Base-by-base conservation (phyloP, 768 basidiomycete genomes). In the Hygrocybe coccinea region DNA sequence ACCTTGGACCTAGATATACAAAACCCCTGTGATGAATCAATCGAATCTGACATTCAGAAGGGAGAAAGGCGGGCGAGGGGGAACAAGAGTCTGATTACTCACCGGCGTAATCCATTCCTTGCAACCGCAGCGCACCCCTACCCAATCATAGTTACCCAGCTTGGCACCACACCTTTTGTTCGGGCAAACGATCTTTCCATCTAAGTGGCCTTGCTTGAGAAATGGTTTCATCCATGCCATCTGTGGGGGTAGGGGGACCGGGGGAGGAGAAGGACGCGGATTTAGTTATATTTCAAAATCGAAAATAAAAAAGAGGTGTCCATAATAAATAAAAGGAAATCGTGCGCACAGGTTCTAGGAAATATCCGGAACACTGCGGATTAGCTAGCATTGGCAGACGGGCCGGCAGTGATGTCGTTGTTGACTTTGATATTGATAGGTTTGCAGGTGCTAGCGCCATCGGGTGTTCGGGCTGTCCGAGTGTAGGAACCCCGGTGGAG, bases 111-210 rank as follows among this genome's bases (percentile, higher is more conserved):
- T 89, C 94, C 94, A 97, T 64, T 85, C 83, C 62, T 86, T 89
- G 65, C 94, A 97, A 21, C 90, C 87, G 66, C 94, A 95, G 63
- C 86, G 82, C 25, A 91, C 84, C 0, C 95, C 95, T 4, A 94
- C 92, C 97, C 97, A 99, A 67, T 97, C 94, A 62, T 86, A 98
- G 67, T 91, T 97, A 2, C 97, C 97, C 15, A 99, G 77, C 73
- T 99, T 99, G 22, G 82, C 85, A 2, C 80, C 79, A 63, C 97
- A 99, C 64, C 90, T 93, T 63, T 85, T 79, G 69, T 95, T 95
- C 3, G 97, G 97, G 63, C 97, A 99, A 0, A 81, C 56, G 61
- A 99, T 89, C 77, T 94, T 97, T 15, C 97, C 97, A 0, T 85
- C 81, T 36, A 95, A 73, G 43, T 84, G 78, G 0, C 93, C 95